Base-by-base conservation (phyloP, 2,329 filamentous ascomycete species). In the Neopestalotiopsis sp. region DNA sequence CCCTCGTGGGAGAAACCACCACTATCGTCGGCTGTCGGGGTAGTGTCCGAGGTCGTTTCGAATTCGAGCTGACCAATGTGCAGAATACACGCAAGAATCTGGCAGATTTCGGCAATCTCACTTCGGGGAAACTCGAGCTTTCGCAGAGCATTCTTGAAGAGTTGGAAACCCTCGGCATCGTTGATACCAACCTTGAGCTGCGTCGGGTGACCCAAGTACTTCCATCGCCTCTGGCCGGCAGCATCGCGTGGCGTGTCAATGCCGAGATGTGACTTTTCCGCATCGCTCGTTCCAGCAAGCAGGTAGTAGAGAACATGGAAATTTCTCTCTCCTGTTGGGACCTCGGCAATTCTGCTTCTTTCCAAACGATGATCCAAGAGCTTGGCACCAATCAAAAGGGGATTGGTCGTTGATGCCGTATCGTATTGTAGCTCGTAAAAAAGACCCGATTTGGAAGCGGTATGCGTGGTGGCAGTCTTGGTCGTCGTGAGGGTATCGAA, bases 341-440 rank as follows among this genome's bases (percentile, higher is more conserved):
- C 95, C 56, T 94, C 90, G 34, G 96, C 91, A 71, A 99, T 94
- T 71, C 96, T 90, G 81, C 94, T 97, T 68, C 96, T 87, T 81
- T 99, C 96, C 62, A 99, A 84, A 73, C 96, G 90, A 80, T 99
- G 96, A 75, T 98, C 95, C 59, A 99, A 86, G 17, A 99, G 86
- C 82, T 99, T 98, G 74, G 94, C 95, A 82, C 96, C 96, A 72
- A 99, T 93, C 34, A 99, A 86, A 2, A 94, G 90, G 1, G 96
- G 96, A 76, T 92, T 94, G 32, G 93, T 91, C 0, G 91, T 92
- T 0, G 94, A 91, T 0, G 94, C 90, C 1, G 94, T 97, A 79
- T 99, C 95, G 79, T 99, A 99, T 81, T 99, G 96, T 57, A 99
- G 86, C 80, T 99, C 96, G 79, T 96, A 96, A 78, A 97, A 97